Conservation (phyloP, 192 early-diverging fungal genomes). For the Coemansia sp. region DNA sequence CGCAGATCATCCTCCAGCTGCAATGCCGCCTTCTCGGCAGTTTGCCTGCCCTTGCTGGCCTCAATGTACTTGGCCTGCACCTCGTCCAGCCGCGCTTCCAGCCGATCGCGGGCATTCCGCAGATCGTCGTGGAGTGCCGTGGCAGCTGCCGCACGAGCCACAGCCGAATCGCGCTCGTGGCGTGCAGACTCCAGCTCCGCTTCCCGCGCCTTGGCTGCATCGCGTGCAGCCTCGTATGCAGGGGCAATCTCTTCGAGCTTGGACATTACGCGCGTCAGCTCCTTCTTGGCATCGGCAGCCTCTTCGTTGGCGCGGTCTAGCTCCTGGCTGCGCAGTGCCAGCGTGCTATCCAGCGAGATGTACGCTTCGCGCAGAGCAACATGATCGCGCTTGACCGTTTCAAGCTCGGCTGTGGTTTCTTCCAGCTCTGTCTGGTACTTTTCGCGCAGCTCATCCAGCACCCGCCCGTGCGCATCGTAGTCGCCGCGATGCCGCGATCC, state of each 20-base stretch:
- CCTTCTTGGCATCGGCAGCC: conserved; percentile 79
- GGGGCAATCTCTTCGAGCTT: conserved; percentile 63
- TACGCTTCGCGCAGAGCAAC: conserved; percentile 71
- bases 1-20: conserved; percentile 73
- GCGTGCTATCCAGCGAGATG: conserved; percentile 62
- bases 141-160: conserved; percentile 54
- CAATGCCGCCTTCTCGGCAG: conserved; percentile 66
- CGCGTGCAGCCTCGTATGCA: conserved; percentile 49
- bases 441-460: conserved; percentile 69
- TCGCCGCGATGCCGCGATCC: conserved; percentile 72
- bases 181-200: conserved; percentile 62
- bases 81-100: conserved; percentile 77
- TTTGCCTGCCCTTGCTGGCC: conserved; percentile 63
- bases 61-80: conserved; percentile 58
- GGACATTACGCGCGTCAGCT: conserved; percentile 66
- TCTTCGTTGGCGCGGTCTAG: conserved; percentile 64
- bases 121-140: conserved; percentile 63
- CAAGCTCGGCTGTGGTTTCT: conserved; percentile 74
- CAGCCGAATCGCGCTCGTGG: conserved; percentile 57
- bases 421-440: conserved; percentile 88
- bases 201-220: conserved; percentile 61
- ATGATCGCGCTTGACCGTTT: conserved; percentile 64
- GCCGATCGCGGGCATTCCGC: conserved; percentile 67
- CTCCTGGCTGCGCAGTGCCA: conserved; percentile 68
- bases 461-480: conserved; percentile 69